Evolutionary conservation across 2,329 filamentous ascomycete genomes (phyloP), one percentile per base, ranked within the genome.

Genomic region (Penicillium janthinellum): DNA sequence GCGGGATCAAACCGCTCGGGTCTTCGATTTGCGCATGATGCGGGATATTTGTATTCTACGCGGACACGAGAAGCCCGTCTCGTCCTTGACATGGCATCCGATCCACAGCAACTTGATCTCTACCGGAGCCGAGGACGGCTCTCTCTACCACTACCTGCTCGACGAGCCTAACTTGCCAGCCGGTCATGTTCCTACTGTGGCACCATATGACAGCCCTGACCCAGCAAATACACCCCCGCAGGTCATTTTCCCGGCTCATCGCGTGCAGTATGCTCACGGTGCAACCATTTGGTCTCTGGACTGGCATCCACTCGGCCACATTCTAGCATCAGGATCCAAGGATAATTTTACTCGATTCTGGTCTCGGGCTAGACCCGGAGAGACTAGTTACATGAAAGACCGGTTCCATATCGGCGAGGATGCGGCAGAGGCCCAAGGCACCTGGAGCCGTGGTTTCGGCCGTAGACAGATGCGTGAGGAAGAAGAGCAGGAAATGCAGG

Each of bases 21-120:
- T 99, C 48, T 98, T 98, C 71, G 95, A 99, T 74, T 83, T 99
- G 57, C 88, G 95, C 51, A 96, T 96, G 90, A 98, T 99, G 95
- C 90, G 95, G 64, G 95, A 99, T 75, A 93, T 98, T 57, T 91
- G 92, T 68, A 86, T 98, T 49, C 85, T 99, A 22, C 90, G 94
- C 67, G 95, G 95, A 7, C 93, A 98, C 73, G 93, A 98, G 68
- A 98, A 97, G 77, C 95, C 97, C 66, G 91, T 99, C 61, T 94
- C 92, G 12, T 96, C 92, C 0, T 79, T 99, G 53, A 84, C 91
- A 3, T 99, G 94, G 92, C 95, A 99, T 76, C 95, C 95, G 0
- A 86, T 96, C 54, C 95, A 98, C 74, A 86, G 91, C 56, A 92
- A 91, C 58, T 82, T 99, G 44, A 86, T 99, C 37, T 95, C 90